Evolutionary conservation across 768 basidiomycete genomes (phyloP).

Genomic region (Lentinus brumalis): DNA sequence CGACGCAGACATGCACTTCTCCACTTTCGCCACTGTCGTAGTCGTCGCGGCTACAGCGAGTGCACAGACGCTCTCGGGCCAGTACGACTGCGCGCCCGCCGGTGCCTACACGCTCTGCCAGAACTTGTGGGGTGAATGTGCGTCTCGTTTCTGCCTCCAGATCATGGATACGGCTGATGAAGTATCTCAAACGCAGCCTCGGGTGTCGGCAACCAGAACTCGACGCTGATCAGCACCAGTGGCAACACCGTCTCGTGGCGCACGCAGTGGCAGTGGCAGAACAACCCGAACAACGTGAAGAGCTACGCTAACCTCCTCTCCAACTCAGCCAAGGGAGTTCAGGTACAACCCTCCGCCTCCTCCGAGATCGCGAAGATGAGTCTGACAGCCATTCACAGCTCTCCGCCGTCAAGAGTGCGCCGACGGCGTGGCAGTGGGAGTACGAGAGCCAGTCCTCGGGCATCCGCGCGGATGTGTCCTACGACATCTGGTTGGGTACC

Average conservation of each 20-base stretch:
- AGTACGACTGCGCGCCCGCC: slow-evolving; percentile 44
- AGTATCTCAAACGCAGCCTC: slow-evolving; percentile 28
- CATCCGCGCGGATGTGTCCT: slow-evolving; percentile 59
- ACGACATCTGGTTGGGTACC: slow-evolving; percentile 56
- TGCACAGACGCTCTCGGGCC: slow-evolving; percentile 46
- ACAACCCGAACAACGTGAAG: slow-evolving; percentile 54
- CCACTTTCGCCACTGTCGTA: slow-evolving; percentile 11
- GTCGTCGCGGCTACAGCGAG: background rate
- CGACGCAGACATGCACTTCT: slow-evolving; percentile 6
- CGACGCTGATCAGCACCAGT: slow-evolving; percentile 44
- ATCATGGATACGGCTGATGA: too few relatives aligned
- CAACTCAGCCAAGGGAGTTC: slow-evolving; percentile 49
- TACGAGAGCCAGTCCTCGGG: slow-evolving; percentile 46
- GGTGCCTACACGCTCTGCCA: slow-evolving; percentile 56
- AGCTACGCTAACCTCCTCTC: slow-evolving; percentile 57
- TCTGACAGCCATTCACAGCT: too few relatives aligned
- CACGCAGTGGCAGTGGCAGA: slow-evolving; percentile 55
- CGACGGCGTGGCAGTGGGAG: slow-evolving; percentile 54
- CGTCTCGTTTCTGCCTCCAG: slow-evolving; percentile 8
- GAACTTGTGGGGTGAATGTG: slow-evolving; percentile 56
- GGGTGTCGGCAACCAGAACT: slow-evolving; percentile 51
- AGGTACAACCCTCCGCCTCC: slow-evolving; percentile 31
- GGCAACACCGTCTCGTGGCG: slow-evolving; percentile 51
- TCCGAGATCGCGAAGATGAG: too few relatives aligned
- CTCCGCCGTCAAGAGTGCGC: slow-evolving; percentile 41